Conservation (phyloP, 2,329 filamentous ascomycete species). For the Knufia fluminis region DNA sequence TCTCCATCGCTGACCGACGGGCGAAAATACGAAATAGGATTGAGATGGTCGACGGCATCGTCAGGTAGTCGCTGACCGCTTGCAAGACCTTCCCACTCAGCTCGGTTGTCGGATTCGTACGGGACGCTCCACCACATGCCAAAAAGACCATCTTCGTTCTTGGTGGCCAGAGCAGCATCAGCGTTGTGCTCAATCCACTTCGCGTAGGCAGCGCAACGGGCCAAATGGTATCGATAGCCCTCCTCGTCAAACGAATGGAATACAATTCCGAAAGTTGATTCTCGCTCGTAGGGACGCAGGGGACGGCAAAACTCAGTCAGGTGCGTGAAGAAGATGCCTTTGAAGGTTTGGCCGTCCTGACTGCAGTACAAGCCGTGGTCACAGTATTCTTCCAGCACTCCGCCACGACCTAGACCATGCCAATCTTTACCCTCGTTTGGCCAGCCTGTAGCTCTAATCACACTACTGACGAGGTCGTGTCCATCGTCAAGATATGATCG, state of each 20-base stretch:
- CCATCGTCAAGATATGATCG: conserved; percentile 65
- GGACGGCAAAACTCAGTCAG: conserved; percentile 67
- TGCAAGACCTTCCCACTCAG: conserved; percentile 27
- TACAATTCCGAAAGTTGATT: conserved; percentile 35
- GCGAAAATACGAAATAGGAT: conserved; percentile 24
- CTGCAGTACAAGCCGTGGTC: conserved; percentile 66
- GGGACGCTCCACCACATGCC: conserved; percentile 74
- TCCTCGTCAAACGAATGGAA: conserved; percentile 28
- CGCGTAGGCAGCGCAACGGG: conserved; percentile 56
- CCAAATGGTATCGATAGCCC: conserved; percentile 35
- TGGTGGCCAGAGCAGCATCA: conserved; percentile 60
- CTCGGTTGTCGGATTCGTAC: conserved; percentile 19
- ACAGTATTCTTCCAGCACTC: conserved; percentile 76
- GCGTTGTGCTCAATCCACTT: conserved; percentile 75
- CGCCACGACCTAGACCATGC: conserved; percentile 67
- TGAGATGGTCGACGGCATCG: conserved; percentile 42
- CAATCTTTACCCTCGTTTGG: conserved; percentile 42
- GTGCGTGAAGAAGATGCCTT: conserved; percentile 91
- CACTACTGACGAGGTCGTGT: conserved; percentile 63
- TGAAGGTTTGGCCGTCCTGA: conserved; percentile 83
- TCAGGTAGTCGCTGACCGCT: conserved; percentile 27
- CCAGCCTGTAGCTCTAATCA: conserved; percentile 74
- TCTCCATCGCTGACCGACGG: conserved; percentile 37
- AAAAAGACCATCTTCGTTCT: conserved; percentile 59
- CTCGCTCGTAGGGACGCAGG: conserved; percentile 43